Base-by-base conservation (phyloP, 228 moss, liverwort and hornwort species). In the Sphagnum fallax region DNA sequence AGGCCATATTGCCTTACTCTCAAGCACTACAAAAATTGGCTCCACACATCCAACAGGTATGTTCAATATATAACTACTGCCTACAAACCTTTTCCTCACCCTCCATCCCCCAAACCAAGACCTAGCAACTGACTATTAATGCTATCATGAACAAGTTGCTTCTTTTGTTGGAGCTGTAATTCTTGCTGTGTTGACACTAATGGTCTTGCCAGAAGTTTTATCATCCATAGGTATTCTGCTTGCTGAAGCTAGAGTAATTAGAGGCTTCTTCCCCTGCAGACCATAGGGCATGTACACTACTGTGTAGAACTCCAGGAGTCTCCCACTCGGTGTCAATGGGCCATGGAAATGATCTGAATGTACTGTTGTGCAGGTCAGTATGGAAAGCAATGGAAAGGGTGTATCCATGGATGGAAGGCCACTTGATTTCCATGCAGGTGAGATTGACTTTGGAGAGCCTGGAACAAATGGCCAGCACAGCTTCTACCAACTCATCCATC, bases 331-430 rank as follows among this genome's bases (percentile, higher is more conserved):
- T 32, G 32, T 32, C 32, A 32, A 32, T 32, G 32, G 32, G 32
- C 32, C 32, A 32, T 32, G 32, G 32, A 32, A 32, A 32, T 32
- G 32, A 32, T 32, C 32, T 32, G 32, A 32, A 32, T 32, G 32
- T 32, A 32, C 2, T 32, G 32, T 32, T 32, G 32, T 77, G 71
- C 85, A 97, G 83, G 91, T 98, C 67, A 98, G 97, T 78, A 98
- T 98, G 97, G 97, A 98, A 73, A 98, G 97, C 64, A 98, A 98
- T 55, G 97, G 97, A n/a, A 98, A 98, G 70, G 91, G 97, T 5
- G 97, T 98, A 6, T 85, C 90, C 52, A 87, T 98, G 18, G 97
- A 98, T 68, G 97, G 97, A 7, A 76, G 80, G 32, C 78, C 81
- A 10, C 85, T 98, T 5, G 73, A 89, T 0, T 98, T 81, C 60